Base-by-base conservation (phyloP, 2,329 filamentous ascomycete species). In the Alternaria infectoria region DNA sequence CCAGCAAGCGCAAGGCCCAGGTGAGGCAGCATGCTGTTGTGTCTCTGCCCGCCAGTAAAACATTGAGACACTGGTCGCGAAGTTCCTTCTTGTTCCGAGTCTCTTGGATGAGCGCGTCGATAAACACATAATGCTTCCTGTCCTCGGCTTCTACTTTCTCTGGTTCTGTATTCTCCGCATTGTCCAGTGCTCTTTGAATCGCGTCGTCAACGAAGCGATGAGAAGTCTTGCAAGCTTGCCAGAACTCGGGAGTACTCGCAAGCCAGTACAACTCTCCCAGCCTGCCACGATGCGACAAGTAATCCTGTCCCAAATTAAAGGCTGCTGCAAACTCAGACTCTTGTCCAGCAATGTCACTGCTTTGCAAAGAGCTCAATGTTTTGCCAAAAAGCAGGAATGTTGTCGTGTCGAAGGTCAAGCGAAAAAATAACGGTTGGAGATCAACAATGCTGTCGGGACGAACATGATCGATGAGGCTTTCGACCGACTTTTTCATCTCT, bases 11-110 rank as follows among this genome's bases (percentile, higher is more conserved):
- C 58, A 97, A 85, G 44, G 88, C 84, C 88, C 92, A 97, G 0
- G 89, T 91, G 1, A 97, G 85, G 0, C 91, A 91, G 2, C 85
- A 87, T 28, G 93, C 93, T 0, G 93, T 97, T n/a, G 93, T 97
- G 77, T 97, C 94, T 45, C 91, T 86, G 10, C 93, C 93, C 1
- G 94, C 94, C 8, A 97, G 86, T 3, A 97, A 86, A 17, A 97
- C 87, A 50, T 91, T 90, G 7, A 96, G 86, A 49, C 97, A 84
- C 79, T 97, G 93, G 79, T 96, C 92, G 32, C 93, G 91, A 11
- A 97, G 86, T 3, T 93, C 87, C 54, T 85, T 86, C 21, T 80
- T 77, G 62, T 85, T 81, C 43, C 91, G 87, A 1, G 93, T 96
- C 79, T 91, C 93, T 51, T 87, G 85, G 44, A 91, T 92, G 1